A percentile compares a stretch with the other conserved stretches of the same genome.
Evolutionary conservation across 78 protist species (phyloP).

Genomic region (Protostelium mycophagum): DNA sequence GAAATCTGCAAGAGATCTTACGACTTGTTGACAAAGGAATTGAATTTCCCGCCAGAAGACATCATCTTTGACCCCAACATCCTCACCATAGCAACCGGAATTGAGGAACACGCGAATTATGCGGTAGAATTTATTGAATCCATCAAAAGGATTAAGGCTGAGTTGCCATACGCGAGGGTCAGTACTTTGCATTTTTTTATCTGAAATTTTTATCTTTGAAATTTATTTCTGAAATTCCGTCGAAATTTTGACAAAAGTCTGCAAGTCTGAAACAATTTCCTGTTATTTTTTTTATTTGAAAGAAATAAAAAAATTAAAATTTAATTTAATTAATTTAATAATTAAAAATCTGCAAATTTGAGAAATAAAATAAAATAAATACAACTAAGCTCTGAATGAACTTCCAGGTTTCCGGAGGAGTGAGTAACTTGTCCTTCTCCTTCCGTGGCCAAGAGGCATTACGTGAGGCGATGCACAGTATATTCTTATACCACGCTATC

Average conservation of each 20-base stretch:
- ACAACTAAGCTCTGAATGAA: too few relatives aligned
- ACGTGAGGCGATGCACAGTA: slow-evolving; percentile 96
- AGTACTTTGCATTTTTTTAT: too few relatives aligned
- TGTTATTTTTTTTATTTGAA: too few relatives aligned
- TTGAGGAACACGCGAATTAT: slow-evolving; percentile 95
- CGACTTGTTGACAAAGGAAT: slow-evolving; percentile 66
- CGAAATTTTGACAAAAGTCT: too few relatives aligned
- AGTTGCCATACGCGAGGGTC: slow-evolving; percentile 76
- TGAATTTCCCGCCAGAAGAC: slow-evolving; percentile 88
- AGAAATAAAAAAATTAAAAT: too few relatives aligned
- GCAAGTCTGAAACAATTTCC: too few relatives aligned
- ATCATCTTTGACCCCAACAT: slow-evolving; percentile 98
- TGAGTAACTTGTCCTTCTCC: slow-evolving; percentile 97
- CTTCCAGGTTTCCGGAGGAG: slow-evolving; percentile 97
- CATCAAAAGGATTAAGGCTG: slow-evolving; percentile 55
- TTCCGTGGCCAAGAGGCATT: slow-evolving; percentile 92
- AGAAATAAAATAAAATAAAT: too few relatives aligned
- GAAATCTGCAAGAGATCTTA: slow-evolving; percentile 92
- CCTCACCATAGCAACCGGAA: slow-evolving; percentile 95
- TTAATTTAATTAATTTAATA: too few relatives aligned
- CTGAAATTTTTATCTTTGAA: background rate
- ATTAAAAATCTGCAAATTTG: too few relatives aligned
- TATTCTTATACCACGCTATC: slow-evolving; percentile 89
- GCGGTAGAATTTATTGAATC: slow-evolving; percentile 94
- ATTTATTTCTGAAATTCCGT: too few relatives aligned